These are phyloP conservation scores for Aspergillus fumigatiaffinis DNA, from an alignment of 2,329 filamentous ascomycete species.

Conservation along the genomic window DNA sequence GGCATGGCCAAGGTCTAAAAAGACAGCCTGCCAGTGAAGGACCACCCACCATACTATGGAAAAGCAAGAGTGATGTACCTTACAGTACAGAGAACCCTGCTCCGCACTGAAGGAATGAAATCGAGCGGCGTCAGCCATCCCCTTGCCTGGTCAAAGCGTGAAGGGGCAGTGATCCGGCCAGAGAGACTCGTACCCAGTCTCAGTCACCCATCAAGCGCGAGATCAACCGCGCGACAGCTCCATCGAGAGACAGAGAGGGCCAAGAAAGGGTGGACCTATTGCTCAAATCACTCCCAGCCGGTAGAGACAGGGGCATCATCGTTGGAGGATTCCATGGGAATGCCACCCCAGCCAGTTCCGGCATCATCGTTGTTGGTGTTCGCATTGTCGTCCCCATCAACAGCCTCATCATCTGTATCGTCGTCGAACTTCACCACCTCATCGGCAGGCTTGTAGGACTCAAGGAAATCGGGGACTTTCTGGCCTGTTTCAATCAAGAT, in stretches of 20 bases:
- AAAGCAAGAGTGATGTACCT: background rate
- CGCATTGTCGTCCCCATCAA: conserved; percentile 9
- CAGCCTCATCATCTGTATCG: conserved; percentile 46
- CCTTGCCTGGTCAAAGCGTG: background rate
- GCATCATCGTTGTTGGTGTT: conserved; percentile 3
- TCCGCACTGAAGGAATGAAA: background rate
- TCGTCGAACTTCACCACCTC: conserved; percentile 50
- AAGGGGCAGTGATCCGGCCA: background rate
- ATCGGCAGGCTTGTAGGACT: conserved; percentile 48
- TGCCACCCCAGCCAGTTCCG: conserved; percentile 15
- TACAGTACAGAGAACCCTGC: background rate
- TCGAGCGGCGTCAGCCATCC: background rate
- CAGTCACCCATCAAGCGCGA: background rate
- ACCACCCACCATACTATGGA: background rate
- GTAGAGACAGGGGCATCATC: background rate
- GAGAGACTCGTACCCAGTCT: background rate
- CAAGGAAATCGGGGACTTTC: conserved; percentile 75
- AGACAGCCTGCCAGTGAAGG: background rate
- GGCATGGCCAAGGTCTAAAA: background rate
- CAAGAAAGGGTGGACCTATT: background rate
- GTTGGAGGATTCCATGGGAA: conserved; percentile 8
- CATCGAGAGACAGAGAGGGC: background rate
- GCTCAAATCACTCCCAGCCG: background rate
- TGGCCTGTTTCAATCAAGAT: conserved; percentile 77
- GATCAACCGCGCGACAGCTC: background rate